Evolutionary conservation across 23 red algal genomes (phyloP).

Genomic region (Pyropia yezoensis): DNA sequence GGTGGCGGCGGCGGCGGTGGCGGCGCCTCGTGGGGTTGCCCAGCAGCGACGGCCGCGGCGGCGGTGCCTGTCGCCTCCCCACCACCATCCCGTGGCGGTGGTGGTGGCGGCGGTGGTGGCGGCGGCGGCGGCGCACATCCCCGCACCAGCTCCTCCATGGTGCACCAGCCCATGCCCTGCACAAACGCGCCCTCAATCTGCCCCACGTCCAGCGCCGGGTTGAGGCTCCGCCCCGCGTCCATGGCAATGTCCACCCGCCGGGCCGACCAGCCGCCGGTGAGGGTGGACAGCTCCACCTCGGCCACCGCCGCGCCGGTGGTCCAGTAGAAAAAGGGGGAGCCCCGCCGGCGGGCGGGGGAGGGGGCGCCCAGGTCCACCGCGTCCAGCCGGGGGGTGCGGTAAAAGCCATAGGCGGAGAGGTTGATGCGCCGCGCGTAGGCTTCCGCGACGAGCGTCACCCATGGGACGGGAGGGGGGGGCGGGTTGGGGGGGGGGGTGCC

Average conservation of each 20-base stretch:
- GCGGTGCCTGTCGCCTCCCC: not conserved
- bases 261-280: conserved; percentile 52
- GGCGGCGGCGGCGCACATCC: conserved; percentile 11
- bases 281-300: conserved; percentile 60
- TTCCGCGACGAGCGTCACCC: conserved; percentile 31
- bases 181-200: conserved; percentile 89
- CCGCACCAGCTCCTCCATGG: conserved; percentile 71
- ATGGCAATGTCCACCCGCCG: conserved; percentile 57
- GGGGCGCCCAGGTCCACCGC: conserved; percentile 35
- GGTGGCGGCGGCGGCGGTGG: no score
- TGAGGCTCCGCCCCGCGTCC: conserved; percentile 67
- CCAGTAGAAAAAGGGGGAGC: conserved; percentile 68
- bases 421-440: conserved; percentile 53
- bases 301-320: conserved; percentile 72
- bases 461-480: not conserved
- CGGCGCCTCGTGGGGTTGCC: no score
- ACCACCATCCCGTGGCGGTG: not conserved
- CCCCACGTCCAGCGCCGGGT: conserved; percentile 75
- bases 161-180: conserved; percentile 80
- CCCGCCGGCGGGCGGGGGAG: not conserved
- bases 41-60: no score
- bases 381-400: conserved; percentile 60
- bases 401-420: conserved; percentile 67
- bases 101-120: no score
- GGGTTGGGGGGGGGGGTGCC: no score